phyloP scores from a whole-genome alignment of 768 basidiomycete genomes.

The Suillus plorans region DNA sequence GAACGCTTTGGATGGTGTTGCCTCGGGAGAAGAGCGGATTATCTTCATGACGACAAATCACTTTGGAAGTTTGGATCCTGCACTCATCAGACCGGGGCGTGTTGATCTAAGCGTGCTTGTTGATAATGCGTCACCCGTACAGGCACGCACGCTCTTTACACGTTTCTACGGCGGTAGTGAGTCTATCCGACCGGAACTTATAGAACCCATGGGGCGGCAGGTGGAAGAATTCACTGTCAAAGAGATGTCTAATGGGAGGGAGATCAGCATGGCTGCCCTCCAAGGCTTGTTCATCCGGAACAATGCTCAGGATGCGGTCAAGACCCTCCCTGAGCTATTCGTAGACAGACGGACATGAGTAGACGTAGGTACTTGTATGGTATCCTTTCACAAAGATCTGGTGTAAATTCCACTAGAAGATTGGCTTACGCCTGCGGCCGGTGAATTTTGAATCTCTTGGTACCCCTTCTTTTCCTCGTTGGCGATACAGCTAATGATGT shows the following conservation, averaged over 20 bases:
- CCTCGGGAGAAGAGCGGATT: slow-evolving; percentile 96
- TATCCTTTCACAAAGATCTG: neutral
- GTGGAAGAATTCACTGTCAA: slow-evolving; percentile 55
- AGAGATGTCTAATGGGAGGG: slow-evolving; percentile 50
- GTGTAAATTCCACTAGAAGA: slow-evolving; percentile 54
- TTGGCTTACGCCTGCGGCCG: slow-evolving; percentile 79
- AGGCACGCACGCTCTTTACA: slow-evolving; percentile 75
- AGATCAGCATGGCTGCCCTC: slow-evolving; percentile 93
- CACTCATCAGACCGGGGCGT: slow-evolving; percentile 92
- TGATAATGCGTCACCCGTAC: slow-evolving; percentile 82
- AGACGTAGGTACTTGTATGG: slow-evolving; percentile 12
- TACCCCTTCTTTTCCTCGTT: slow-evolving; percentile 82
- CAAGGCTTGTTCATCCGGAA: slow-evolving; percentile 94
- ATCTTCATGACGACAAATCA: slow-evolving; percentile 99
- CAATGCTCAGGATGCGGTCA: slow-evolving; percentile 54
- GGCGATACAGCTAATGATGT: slow-evolving; percentile 65
- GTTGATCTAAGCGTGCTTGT: slow-evolving; percentile 85
- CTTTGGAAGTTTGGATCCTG: slow-evolving; percentile 82
- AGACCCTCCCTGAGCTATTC: slow-evolving; percentile 45
- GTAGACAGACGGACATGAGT: slow-evolving; percentile 28
- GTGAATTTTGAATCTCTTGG: slow-evolving; percentile 88
- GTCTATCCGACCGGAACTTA: slow-evolving; percentile 32
- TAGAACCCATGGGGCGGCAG: slow-evolving; percentile 47
- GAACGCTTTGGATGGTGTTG: slow-evolving; percentile 96
- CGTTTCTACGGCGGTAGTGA: slow-evolving; percentile 74